Evolutionary conservation across 2,329 filamentous ascomycete genomes (phyloP), one percentile per base, ranked within the genome.

Genomic region (Ophiocordyceps unilateralis): DNA sequence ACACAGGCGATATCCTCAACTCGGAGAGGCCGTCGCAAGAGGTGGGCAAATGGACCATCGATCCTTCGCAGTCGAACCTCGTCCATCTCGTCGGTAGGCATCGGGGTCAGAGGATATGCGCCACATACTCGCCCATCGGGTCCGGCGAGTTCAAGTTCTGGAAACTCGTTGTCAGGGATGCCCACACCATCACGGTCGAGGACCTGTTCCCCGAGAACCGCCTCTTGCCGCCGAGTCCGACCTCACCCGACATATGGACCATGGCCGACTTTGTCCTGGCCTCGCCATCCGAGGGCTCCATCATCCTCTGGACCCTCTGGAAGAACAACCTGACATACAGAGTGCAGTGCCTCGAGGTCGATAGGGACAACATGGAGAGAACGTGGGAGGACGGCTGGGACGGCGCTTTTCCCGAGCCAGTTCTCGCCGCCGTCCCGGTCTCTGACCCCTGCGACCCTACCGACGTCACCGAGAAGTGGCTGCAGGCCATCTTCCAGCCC

Each of bases 121-220:
- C 85, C 32, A 89, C 86, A 9, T 94, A 87, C 59, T 95, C 88
- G 11, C 89, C 91, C 1, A 77, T 91, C 48, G 83, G 87, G 24
- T 75, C 79, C 36, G 83, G 91, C 30, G 81, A 89, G 56, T 96
- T 98, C 70, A 96, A 94, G 59, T 88, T 98, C 56, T 98, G 88
- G 85, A 70, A 66, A 49, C 62, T 77, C n/a, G 74, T 75, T 43
- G 74, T 82, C 17, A 74, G 78, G 50, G 74, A 79, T 43, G 72
- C 72, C 51, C 69, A 81, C 52, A 68, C 65, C 2, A 58, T 86
- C 19, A 69, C 78, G 9, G 68, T 93, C 14, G 72, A 77, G 48
- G 85, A 93, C 51, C 64, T 85, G 20, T 87, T 83, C 50, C 73
- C 82, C 0, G 66, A 70, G 34, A 53, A 57, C 40, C 53, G 53